Base-by-base conservation (phyloP, 176 grass and related monocot species). In the Tillandsia leiboldiana region DNA sequence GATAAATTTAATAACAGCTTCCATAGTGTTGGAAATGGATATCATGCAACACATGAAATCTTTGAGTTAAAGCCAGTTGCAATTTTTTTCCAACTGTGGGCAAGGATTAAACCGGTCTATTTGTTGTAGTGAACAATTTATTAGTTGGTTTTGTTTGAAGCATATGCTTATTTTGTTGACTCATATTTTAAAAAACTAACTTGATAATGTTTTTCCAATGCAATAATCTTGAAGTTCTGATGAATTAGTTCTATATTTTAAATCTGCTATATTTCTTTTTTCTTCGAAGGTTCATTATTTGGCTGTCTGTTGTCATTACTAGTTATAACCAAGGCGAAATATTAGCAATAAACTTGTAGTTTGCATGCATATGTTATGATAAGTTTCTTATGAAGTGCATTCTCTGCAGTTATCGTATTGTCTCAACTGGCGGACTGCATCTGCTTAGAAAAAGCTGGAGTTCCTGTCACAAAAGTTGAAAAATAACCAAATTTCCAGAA, bases 401-500 rank as follows among this genome's bases (percentile, higher is more conserved):
- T 23, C 51, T 50, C 15, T 76, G 7, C 72, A 96, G 93, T 64
- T 96, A 87, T 67, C 78, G 82, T 56, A 92, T 96, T 63, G 71
- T 96, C 52, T 96, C 93, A 50, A 96, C 88, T 12, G 88, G 93
- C 20, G 93, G 57, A 96, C 92, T 68, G 88, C 93, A 51, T 83
- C 86, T 64, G 78, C 83, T 74, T 96, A 69, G 88, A 89, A 83
- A 75, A 87, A 87, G 86, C 88, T 67, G 93, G 89, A 71, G 70
- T 92, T 47, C 72, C 81, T 71, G 88, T 92, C 11, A 96, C 86
- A 6, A 92, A 87, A 85, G 89, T 96, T 79, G 93, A 96, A 84
- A 76, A 92, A 85, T 96, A 49, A 96, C 93, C 47, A 69, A 90
- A 75, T 96, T 96, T 68, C 93, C 93, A 75, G 93, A 96, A 77